Percentiles rank a stretch among this genome's conserved stretches.
phyloP scores from a whole-genome alignment of 306 rosid genomes.

The Sphenostylis stenocarpa region DNA sequence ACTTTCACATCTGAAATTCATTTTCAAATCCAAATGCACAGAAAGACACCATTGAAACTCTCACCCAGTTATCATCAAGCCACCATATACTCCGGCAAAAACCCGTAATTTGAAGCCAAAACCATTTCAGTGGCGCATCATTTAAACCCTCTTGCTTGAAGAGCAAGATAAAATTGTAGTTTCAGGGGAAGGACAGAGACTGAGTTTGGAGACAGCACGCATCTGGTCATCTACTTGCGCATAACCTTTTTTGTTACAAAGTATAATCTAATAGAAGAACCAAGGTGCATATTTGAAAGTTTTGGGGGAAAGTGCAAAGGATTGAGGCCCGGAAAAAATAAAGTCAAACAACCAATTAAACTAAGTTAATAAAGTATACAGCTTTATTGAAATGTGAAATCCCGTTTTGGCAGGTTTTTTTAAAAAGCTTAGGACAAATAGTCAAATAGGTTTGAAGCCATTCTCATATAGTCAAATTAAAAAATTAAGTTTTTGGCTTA shows the following conservation, averaged over 20 bases:
- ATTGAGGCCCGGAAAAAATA: not conserved
- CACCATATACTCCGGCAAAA: not conserved
- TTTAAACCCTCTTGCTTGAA: not conserved
- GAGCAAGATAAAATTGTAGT: not conserved
- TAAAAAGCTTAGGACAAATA: not conserved
- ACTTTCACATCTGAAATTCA: too few relatives aligned
- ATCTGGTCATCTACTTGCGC: not conserved
- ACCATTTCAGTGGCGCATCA: not conserved
- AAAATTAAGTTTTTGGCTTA: not conserved
- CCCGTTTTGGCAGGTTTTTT: not conserved
- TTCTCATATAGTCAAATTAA: not conserved
- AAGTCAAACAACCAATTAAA: not conserved
- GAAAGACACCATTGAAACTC: not conserved
- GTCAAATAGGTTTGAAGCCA: not conserved
- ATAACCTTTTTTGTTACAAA: not conserved
- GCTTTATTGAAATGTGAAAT: not conserved
- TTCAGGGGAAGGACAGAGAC: not conserved
- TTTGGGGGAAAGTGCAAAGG: not conserved
- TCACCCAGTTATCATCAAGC: too few relatives aligned
- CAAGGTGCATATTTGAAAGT: not conserved
- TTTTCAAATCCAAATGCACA: too few relatives aligned
- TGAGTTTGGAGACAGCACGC: not conserved
- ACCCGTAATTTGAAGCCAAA: not conserved
- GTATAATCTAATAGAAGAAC: not conserved
- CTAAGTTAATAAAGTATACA: not conserved